Percentiles rank a stretch among this genome's conserved stretches.
These are phyloP conservation scores for Chrysoporthe cubensis DNA, from an alignment of 2,329 filamentous ascomycete genomes.

Conservation along the genomic window DNA sequence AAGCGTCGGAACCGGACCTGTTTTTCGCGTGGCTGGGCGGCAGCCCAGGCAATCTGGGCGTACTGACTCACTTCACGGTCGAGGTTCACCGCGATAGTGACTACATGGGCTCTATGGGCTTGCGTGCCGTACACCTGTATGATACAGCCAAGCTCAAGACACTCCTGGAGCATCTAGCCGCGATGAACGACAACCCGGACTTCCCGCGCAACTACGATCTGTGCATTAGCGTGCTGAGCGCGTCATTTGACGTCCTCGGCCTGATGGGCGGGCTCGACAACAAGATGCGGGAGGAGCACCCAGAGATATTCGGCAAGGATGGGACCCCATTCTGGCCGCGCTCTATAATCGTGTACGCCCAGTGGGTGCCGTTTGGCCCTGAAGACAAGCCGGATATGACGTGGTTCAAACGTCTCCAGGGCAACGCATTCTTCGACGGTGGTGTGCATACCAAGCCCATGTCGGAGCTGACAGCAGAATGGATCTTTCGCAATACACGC, in stretches of 20 bases:
- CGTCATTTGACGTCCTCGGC: slow-evolving; percentile 39
- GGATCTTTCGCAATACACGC: slow-evolving; percentile 50
- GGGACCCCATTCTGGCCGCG: slow-evolving; percentile 44
- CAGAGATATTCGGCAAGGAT: slow-evolving; percentile 42
- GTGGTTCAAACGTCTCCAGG: slow-evolving; percentile 45
- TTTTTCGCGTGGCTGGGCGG: slow-evolving; percentile 64
- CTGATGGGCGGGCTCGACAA: slow-evolving; percentile 41
- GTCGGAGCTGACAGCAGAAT: slow-evolving; percentile 48
- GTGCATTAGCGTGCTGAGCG: slow-evolving; percentile 51
- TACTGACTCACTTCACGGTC: slow-evolving; percentile 58
- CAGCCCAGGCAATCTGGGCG: slow-evolving; percentile 60
- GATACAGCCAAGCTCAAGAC: slow-evolving; percentile 41
- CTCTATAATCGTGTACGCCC: slow-evolving; percentile 50
- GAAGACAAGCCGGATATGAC: slow-evolving; percentile 41
- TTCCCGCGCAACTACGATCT: slow-evolving; percentile 52
- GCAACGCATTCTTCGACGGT: slow-evolving; percentile 35
- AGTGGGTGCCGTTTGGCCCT: slow-evolving; percentile 48
- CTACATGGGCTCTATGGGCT: slow-evolving; percentile 45
- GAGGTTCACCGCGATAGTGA: slow-evolving; percentile 37
- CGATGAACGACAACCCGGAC: slow-evolving; percentile 48
- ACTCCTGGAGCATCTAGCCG: slow-evolving; percentile 45
- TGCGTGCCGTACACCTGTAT: slow-evolving; percentile 49
- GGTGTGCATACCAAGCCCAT: slow-evolving; percentile 46
- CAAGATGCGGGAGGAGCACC: slow-evolving; percentile 42
- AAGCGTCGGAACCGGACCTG: slow-evolving; percentile 55